Evolutionary conservation across 108 stramenopile species (phyloP).

Genomic region (Skeletonema grethae): DNA sequence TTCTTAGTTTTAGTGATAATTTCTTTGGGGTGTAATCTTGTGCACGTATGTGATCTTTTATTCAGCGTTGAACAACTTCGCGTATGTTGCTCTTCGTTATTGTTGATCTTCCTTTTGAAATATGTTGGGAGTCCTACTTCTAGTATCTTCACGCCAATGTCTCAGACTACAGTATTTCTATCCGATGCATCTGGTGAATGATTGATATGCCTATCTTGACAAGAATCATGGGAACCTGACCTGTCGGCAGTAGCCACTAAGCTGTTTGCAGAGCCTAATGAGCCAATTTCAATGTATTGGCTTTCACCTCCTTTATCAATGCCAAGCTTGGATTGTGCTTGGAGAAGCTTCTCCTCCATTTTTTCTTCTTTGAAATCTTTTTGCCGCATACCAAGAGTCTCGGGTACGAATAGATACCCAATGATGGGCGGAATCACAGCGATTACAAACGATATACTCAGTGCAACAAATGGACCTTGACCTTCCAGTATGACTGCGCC

Average conservation of each 20-base stretch:
- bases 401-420: constrained; percentile 34
- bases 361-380: constrained; percentile 43
- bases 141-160: too few relatives aligned
- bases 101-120: background rate
- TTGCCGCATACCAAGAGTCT: constrained; percentile 42
- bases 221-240: background rate
- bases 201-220: background rate
- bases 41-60: too few relatives aligned
- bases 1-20: too few relatives aligned
- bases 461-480: constrained; percentile 29
- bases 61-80: too few relatives aligned
- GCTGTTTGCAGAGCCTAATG: background rate
- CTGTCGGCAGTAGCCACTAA: background rate
- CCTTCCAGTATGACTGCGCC: constrained; percentile 28
- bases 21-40: too few relatives aligned
- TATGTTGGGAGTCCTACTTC: too few relatives aligned
- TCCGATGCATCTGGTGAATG: background rate
- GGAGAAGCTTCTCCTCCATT: constrained; percentile 4
- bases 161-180: background rate
- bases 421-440: constrained; percentile 36
- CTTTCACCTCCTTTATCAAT: background rate
- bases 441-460: constrained; percentile 27
- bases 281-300: background rate
- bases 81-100: too few relatives aligned
- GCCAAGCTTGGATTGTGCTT: background rate